Evolutionary conservation across 2,329 filamentous ascomycete species (phyloP).

Genomic region (Curvularia sp.): DNA sequence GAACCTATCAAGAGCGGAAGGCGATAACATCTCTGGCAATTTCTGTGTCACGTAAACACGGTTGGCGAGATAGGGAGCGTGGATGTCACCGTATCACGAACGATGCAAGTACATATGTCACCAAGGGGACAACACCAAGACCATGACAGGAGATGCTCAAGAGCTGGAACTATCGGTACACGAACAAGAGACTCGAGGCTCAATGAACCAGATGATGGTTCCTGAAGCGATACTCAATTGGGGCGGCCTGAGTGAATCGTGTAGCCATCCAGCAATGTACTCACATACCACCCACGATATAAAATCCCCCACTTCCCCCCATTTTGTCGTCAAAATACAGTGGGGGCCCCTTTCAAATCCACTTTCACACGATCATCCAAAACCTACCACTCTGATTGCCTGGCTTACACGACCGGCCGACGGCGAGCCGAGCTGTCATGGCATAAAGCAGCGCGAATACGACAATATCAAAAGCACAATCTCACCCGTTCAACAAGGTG

Average conservation of each 20-base stretch:
- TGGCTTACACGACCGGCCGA: conserved; percentile 1
- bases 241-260: conserved; percentile 1
- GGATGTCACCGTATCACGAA: background rate
- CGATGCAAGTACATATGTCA: background rate
- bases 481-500: conserved; percentile 1
- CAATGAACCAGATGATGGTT: background rate
- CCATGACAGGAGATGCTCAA: background rate
- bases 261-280: conserved; percentile 18
- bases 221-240: background rate
- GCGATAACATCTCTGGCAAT: conserved; percentile 5
- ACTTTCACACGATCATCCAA: background rate
- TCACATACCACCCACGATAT: conserved; percentile 6
- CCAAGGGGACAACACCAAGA: conserved; percentile 1
- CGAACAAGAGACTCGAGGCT: background rate
- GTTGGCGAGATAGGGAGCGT: background rate
- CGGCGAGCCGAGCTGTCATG: conserved; percentile 8
- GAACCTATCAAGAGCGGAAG: background rate
- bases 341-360: conserved; percentile 8
- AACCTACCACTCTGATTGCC: background rate
- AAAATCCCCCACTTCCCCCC: background rate
- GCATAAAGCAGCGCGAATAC: background rate
- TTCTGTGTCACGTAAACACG: background rate
- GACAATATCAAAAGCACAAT: conserved; percentile 8
- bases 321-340: conserved; percentile 2
- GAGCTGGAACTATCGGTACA: background rate